A percentile compares a stretch with the other conserved stretches of the same genome.
Evolutionary conservation across 108 stramenopile species (phyloP).

Genomic region (Poteriospumella lacustris): DNA sequence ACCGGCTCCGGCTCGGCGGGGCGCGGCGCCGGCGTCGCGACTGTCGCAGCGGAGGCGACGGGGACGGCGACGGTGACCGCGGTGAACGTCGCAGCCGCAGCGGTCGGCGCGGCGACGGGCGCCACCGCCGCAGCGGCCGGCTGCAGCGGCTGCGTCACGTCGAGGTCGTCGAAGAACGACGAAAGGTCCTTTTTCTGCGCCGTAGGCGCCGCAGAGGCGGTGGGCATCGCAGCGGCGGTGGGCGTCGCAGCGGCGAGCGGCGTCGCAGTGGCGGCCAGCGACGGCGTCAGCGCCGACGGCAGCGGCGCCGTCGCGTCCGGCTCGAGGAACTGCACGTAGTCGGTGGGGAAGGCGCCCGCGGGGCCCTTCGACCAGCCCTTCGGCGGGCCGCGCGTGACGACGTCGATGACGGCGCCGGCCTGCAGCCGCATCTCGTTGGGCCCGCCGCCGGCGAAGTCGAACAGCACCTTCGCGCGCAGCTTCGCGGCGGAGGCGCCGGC

Average conservation of each 20-base stretch:
- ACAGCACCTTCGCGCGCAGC: background rate
- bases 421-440: conserved; percentile 6
- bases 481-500: background rate
- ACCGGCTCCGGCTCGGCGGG: background rate
- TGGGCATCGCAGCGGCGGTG: background rate
- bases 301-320: background rate
- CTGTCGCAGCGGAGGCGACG: background rate
- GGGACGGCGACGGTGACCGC: background rate
- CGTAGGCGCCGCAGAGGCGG: background rate
- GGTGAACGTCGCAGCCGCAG: background rate
- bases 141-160: background rate
- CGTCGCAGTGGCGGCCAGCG: too few species aligned
- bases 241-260: background rate
- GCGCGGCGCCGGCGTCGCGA: background rate
- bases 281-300: background rate
- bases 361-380: conserved; percentile 20
- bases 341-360: conserved; percentile 28
- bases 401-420: background rate
- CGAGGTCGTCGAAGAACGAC: too few species aligned
- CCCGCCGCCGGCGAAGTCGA: background rate
- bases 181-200: too few species aligned
- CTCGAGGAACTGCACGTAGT: conserved; percentile 28
- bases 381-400: background rate
- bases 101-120: background rate
- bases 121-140: background rate